Evolutionary conservation across 2,329 filamentous ascomycete species (phyloP), one percentile per base, ranked within the genome.

Genomic region (Penicillium verrucosum): DNA sequence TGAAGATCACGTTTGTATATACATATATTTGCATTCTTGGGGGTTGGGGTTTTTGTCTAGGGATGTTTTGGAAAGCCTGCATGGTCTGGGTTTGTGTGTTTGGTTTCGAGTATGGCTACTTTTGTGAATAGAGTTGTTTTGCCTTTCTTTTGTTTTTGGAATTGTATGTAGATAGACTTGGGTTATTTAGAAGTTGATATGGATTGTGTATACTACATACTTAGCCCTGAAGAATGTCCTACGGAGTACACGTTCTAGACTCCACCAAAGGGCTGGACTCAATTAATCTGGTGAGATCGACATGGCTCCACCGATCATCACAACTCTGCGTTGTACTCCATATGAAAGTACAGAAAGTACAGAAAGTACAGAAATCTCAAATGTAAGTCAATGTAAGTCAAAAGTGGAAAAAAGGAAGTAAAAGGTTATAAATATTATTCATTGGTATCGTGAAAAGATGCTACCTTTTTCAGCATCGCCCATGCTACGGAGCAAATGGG

Each of bases 391-490:
- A 40, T 23, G 4, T 3, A 32, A 23, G 3, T 46, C 18, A 14
- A 14, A 36, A 32, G 2, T 36, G 21, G 37, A 40, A 40, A 40
- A 40, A 36, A 36, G 11, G 11, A 37, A 27, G 37, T 29, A 41
- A 44, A 44, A 45, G 48, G 10, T 42, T n/a, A 56, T 32, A 62
- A 42, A 40, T 51, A 30, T 59, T 34, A 63, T 65, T 64, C 64
- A 65, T 64, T 65, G 61, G 60, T 65, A 64, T 66, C 63, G 57
- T 66, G 18, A 57, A 57, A 48, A 52, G 54, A 59, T 64, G 57
- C 60, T 61, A 60, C 38, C 51, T 59, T 60, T 58, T 54, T 27
- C 41, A 60, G 56, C 56, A 57, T 58, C 44, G 42, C 55, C 57
- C 54, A 41, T 42, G 48, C 27, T 21, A 36, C 10, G 7, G 7